Evolutionary conservation across 2,329 filamentous ascomycete genomes (phyloP).

Genomic region (Fusarium sacchari): DNA sequence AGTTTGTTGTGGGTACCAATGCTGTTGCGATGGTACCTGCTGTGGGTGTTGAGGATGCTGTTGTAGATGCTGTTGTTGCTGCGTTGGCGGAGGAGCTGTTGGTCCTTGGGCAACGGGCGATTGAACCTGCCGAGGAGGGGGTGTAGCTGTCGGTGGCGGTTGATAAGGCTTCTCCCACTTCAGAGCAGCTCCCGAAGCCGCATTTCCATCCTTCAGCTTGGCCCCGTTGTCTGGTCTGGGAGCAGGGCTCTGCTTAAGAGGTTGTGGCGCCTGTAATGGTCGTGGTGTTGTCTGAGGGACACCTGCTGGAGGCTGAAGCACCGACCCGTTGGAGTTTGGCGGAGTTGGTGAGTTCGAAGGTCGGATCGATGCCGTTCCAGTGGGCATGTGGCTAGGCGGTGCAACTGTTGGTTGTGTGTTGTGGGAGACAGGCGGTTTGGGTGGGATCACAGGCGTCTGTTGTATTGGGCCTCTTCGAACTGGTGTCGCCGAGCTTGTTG

Average conservation of each 20-base stretch:
- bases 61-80: conserved; percentile 29
- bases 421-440: conserved; percentile 45
- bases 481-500: conserved; percentile 29
- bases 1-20: conserved; percentile 37
- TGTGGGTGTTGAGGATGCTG: conserved; percentile 28
- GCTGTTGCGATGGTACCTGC: conserved; percentile 29
- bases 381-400: conserved; percentile 43
- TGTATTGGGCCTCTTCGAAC: conserved; percentile 44
- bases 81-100: conserved; percentile 31
- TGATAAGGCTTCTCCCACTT: conserved; percentile 58
- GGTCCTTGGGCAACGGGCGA: conserved; percentile 38
- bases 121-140: conserved; percentile 41
- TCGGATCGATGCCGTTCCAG: conserved; percentile 44
- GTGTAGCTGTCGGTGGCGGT: conserved; percentile 44
- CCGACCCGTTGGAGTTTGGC: conserved; percentile 43
- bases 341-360: conserved; percentile 47
- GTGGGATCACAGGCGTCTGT: conserved; percentile 50
- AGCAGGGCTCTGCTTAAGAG: conserved; percentile 46
- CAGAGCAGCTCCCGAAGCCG: conserved; percentile 41
- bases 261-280: conserved; percentile 46
- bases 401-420: conserved; percentile 41
- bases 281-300: conserved; percentile 47
- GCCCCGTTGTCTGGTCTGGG: conserved; percentile 48
- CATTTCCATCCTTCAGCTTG: conserved; percentile 45
- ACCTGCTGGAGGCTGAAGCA: conserved; percentile 52